These are phyloP conservation scores for Boletus edulis DNA, from an alignment of 768 basidiomycete genomes.

Conservation along the genomic window DNA sequence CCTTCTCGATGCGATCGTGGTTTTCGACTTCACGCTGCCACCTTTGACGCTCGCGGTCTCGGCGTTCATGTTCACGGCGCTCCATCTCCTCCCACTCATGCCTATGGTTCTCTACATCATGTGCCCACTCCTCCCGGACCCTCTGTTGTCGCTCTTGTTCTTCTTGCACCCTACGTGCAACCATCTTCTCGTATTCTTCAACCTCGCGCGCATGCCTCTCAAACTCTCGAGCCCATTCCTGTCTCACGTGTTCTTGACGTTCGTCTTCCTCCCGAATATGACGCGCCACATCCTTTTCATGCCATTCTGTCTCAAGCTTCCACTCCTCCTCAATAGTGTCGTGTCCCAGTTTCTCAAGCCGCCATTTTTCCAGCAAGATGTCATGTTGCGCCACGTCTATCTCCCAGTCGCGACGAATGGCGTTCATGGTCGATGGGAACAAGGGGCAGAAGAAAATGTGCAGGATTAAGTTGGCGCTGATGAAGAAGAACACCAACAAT, in stretches of 20 bases:
- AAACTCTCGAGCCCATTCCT: conserved; percentile 5
- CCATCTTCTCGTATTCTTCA: neutral
- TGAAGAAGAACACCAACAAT: neutral
- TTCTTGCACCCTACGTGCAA: neutral
- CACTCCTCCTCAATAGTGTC: neutral
- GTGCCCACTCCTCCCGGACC: conserved; percentile 3
- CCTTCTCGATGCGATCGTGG: conserved; percentile 11
- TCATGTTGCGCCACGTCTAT: neutral
- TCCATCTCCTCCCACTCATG: conserved; percentile 10
- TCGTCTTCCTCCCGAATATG: conserved; percentile 2
- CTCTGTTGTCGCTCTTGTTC: conserved; percentile 5
- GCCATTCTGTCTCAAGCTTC: conserved; percentile 11
- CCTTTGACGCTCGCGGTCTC: conserved; percentile 5
- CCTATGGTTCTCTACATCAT: conserved; percentile 1
- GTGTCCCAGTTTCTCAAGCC: conserved; percentile 4
- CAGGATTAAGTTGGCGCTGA: neutral
- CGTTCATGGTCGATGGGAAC: conserved; percentile 8
- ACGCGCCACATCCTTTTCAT: conserved; percentile 8
- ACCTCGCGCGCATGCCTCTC: neutral
- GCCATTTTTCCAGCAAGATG: conserved; percentile 2
- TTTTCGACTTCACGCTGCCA: conserved; percentile 23
- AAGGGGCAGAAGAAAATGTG: conserved; percentile 10
- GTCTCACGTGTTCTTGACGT: conserved; percentile 5
- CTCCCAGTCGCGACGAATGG: conserved; percentile 11
- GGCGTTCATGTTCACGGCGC: conserved; percentile 6